Base-by-base conservation (phyloP, 2,329 filamentous ascomycete genomes). In the Colletotrichum sp. region DNA sequence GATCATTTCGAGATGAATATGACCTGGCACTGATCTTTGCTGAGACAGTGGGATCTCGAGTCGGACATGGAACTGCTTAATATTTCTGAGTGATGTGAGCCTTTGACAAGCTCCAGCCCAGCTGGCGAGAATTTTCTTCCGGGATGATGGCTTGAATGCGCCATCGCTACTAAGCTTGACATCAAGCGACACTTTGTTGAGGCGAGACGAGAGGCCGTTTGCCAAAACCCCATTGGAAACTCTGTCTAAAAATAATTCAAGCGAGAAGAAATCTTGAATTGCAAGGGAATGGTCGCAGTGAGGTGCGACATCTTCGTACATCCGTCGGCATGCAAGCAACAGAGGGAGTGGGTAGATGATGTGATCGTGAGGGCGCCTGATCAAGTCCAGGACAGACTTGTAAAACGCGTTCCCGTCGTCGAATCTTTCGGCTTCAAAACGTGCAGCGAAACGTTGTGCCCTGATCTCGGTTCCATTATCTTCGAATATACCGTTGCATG, bases 61-160 rank as follows among this genome's bases (percentile, higher is more conserved):
- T 18, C 60, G 60, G 4, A 71, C 26, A 4, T 28, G 68, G 52
- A 74, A 66, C 7, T 26, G 21, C n/a, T 32, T 48, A 13, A 67
- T 65, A 36, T 3, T 52, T n/a, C 7, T 34, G 12, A 64, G 52
- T 4, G 5, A 26, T 16, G 68, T 34, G 8, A 74, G 60, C 18
- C 21, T 74, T 52, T 74, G 48, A 36, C 68, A 74, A 6, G 34
- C 52, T 13, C 21, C 36, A 30, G 28, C 6, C 61, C 61, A 74
- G 16, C 60, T 70, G 24, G 21, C 16, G 7, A 71, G 48, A 12
- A 74, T 71, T 10, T 61, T 71, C n/a, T 74, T 71, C 28, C 68
- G 71, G 21, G 72, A 59, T 13, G 68, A 74, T 21, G 72, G 72
- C 32, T 28, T 71, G 68, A 71, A 74, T 8, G 61, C 60, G 36